A percentile compares a stretch with the other conserved stretches of the same genome.
Conservation (phyloP, 345 rosid genomes). For the Cardamine chenopodiifolia region DNA sequence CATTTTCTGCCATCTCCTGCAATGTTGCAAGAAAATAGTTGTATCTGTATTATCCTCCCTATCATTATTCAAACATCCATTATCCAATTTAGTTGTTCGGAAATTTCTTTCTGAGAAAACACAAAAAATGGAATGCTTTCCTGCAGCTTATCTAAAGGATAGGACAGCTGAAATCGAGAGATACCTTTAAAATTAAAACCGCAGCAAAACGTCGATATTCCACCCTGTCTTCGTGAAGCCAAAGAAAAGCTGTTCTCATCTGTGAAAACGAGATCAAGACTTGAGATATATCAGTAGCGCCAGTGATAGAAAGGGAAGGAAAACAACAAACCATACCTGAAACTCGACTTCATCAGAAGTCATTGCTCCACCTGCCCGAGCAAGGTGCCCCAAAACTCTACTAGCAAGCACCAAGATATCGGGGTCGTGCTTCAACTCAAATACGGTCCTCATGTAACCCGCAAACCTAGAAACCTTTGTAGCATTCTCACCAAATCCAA, state of each 20-base stretch:
- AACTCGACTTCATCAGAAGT: constrained; percentile 96
- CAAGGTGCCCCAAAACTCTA: constrained; percentile 94
- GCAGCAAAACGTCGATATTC: constrained; percentile 92
- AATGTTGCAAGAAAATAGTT: constrained; percentile 31
- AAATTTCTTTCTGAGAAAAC: background rate
- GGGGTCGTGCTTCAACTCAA: constrained; percentile 82
- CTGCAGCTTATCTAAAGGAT: constrained; percentile 20
- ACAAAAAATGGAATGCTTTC: constrained; percentile 13
- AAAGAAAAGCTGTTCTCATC: constrained; percentile 86
- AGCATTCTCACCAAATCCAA: constrained; percentile 94
- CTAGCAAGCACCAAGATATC: constrained; percentile 90
- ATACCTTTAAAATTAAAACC: constrained; percentile 87
- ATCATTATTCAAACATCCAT: constrained; percentile 11
- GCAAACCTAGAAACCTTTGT: constrained; percentile 92
- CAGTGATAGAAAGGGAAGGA: background rate
- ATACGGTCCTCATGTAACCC: constrained; percentile 67
- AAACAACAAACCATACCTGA: constrained; percentile 58
- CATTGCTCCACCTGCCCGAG: constrained; percentile 99
- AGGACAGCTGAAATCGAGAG: background rate
- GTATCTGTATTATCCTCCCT: constrained; percentile 11
- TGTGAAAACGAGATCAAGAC: constrained; percentile 36
- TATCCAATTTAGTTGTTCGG: background rate
- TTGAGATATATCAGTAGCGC: constrained; percentile 13
- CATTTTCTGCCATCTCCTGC: constrained; percentile 99
- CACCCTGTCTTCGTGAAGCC: constrained; percentile 89